Base-by-base conservation (phyloP, 441 rosid species). In the Iberis amara region DNA sequence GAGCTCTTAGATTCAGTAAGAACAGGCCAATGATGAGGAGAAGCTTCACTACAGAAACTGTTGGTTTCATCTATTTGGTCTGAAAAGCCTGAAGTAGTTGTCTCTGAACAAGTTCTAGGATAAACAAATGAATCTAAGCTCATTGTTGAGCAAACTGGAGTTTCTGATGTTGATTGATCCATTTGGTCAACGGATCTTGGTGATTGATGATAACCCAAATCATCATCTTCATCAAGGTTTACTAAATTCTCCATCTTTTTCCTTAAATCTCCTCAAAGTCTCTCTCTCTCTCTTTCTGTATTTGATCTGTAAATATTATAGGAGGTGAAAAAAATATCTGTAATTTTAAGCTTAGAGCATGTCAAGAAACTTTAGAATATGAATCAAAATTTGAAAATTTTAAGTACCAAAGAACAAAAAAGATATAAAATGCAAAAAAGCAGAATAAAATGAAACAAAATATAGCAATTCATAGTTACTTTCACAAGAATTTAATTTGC, bases 101-200 rank as follows among this genome's bases (percentile, higher is more conserved):
- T 66, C 65, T 76, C 86, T 5, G 96, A 87, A 60, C 65, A 80
- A 62, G 87, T 80, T 68, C 81, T 62, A 65, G 80, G 72, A 47
- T 75, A 80, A 44, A 72, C 42, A 52, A 72, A 80, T n/a, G 94
- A 91, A 47, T 78, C 89, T 24, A 73, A 72, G 28, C 91, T 85
- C 60, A 73, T 62, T 0, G 83, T 77, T 10, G 94, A 87, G 68
- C 71, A 68, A 11, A 59, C 77, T 1, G 85, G 88, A 56, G 87
- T 83, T 57, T 73, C 86, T 52, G 68, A 30, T 13, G 73, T 10
- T 33, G 83, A 70, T 7, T 51, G 82, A 24, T 76, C 82, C 49
- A 71, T 73, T 39, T 65, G 89, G 57, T 80, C 86, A 12, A 63
- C 41, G 0, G 78, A 82, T 57, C 79, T 69, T 46, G 78, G 76